A percentile compares a stretch with the other conserved stretches of the same genome.
phyloP scores from a whole-genome alignment of 805 yeast species.

The Pichia pseudocactophila region DNA sequence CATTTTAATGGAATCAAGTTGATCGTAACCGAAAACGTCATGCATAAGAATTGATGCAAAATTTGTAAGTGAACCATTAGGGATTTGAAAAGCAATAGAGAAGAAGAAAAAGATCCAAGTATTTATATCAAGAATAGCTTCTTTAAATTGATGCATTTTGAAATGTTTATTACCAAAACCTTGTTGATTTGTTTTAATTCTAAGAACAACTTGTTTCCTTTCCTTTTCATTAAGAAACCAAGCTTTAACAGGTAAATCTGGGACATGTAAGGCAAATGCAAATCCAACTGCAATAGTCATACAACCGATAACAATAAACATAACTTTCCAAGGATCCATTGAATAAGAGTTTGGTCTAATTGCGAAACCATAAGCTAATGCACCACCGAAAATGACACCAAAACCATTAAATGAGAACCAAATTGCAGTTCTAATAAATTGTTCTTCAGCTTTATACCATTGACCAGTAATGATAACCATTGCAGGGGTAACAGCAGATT shows the following conservation, averaged over 20 bases:
- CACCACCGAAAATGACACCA: conserved; percentile 25
- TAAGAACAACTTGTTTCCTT: conserved; percentile 26
- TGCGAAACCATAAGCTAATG: conserved; percentile 27
- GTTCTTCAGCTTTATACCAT: conserved; percentile 29
- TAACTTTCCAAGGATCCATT: conserved; percentile 24
- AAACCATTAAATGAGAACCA: conserved; percentile 27
- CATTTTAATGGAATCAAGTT: conserved; percentile 19
- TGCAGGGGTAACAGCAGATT: conserved; percentile 30
- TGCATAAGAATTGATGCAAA: conserved; percentile 32
- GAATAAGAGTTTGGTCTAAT: conserved; percentile 19
- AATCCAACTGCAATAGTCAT: conserved; percentile 28
- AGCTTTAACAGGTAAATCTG: conserved; percentile 28
- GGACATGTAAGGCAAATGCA: conserved; percentile 22
- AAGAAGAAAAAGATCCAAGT: conserved; percentile 43
- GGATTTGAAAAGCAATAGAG: conserved; percentile 37
- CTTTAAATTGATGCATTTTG: conserved; percentile 23
- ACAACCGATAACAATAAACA: conserved; percentile 28
- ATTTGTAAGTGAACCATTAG: conserved; percentile 51
- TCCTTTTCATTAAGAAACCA: conserved; percentile 31
- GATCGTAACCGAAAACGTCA: conserved; percentile 12
- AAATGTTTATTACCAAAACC: conserved; percentile 27
- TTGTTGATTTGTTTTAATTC: conserved; percentile 28
- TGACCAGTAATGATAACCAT: conserved; percentile 25
- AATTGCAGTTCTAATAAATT: conserved; percentile 23
- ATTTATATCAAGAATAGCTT: conserved; percentile 40